phyloP scores from a whole-genome alignment of 768 basidiomycete genomes.

The Boletellus emodensis region DNA sequence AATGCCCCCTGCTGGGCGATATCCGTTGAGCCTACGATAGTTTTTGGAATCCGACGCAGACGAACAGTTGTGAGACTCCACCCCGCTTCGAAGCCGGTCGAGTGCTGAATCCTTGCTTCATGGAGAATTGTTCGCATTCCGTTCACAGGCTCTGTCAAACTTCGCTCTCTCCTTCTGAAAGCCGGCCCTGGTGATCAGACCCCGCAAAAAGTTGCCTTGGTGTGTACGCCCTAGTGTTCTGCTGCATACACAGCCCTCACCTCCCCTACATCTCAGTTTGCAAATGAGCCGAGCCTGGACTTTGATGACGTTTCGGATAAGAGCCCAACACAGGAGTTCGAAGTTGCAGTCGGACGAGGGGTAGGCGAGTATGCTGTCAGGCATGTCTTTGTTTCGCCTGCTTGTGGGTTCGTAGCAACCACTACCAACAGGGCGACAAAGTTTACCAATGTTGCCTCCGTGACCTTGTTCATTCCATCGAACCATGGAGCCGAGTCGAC shows the following conservation, averaged over 20 bases:
- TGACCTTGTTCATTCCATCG: conserved; percentile 81
- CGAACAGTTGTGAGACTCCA: conserved; percentile 69
- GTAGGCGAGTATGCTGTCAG: conserved; percentile 84
- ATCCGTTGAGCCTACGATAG: conserved; percentile 36
- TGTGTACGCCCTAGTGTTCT: conserved; percentile 33
- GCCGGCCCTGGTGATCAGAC: conserved; percentile 79
- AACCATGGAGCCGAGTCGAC: conserved; percentile 76
- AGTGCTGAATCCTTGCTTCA: conserved; percentile 6
- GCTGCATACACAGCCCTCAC: background rate
- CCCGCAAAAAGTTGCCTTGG: conserved; percentile 66
- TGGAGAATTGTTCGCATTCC: conserved; percentile 77
- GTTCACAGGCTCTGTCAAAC: conserved; percentile 82
- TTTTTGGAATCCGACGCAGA: conserved; percentile 87
- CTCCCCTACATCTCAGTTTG: conserved; percentile 41
- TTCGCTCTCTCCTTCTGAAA: conserved; percentile 79
- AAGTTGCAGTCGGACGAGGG: conserved; percentile 64
- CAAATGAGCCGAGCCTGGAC: conserved; percentile 75
- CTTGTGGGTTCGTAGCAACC: background rate
- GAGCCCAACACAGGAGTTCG: conserved; percentile 68
- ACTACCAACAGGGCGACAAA: conserved; percentile 64
- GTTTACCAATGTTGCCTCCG: conserved; percentile 74
- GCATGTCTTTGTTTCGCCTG: conserved; percentile 37
- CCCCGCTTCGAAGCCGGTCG: background rate
- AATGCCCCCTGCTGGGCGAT: background rate
- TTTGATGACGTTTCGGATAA: conserved; percentile 68